Evolutionary conservation across 148 eudicot species (phyloP).

Genomic region (Cornus kousa): DNA sequence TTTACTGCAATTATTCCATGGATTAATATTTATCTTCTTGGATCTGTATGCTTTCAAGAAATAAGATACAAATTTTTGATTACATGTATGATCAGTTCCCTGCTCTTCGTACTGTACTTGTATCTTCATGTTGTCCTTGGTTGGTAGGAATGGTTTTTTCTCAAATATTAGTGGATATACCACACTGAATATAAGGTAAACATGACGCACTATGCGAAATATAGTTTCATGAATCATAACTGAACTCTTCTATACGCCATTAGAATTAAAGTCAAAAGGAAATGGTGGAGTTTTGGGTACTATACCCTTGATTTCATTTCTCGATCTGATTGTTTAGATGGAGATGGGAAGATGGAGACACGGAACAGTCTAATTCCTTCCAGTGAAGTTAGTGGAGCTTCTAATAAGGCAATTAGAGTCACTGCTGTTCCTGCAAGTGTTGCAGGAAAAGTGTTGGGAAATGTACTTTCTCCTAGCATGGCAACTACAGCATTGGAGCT

Average conservation of each 20-base stretch:
- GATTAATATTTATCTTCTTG: neutral
- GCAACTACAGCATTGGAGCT: slow-evolving; percentile 46
- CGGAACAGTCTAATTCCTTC: slow-evolving; percentile 24
- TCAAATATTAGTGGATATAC: neutral
- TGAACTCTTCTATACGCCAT: neutral
- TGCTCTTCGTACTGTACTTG: neutral
- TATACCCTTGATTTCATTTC: neutral
- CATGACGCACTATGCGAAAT: neutral
- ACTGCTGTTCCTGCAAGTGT: slow-evolving; percentile 38
- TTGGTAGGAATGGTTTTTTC: neutral
- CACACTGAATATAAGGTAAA: neutral
- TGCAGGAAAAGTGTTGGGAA: slow-evolving; percentile 35
- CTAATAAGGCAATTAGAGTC: slow-evolving; percentile 45
- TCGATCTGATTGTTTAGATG: slow-evolving; percentile 22
- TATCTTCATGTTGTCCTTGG: neutral
- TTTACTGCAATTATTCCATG: neutral
- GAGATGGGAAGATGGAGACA: slow-evolving; percentile 42
- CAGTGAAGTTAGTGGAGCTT: slow-evolving; percentile 26
- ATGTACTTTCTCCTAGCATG: slow-evolving; percentile 35
- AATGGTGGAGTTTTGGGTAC: neutral
- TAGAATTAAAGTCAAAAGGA: neutral
- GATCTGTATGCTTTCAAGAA: neutral
- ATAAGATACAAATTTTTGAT: neutral
- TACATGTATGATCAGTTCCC: neutral
- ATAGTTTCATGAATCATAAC: neutral